These are phyloP conservation scores for Stagonosporopsis chrysanthemi DNA, from an alignment of 2,329 filamentous ascomycete genomes.

Conservation along the genomic window DNA sequence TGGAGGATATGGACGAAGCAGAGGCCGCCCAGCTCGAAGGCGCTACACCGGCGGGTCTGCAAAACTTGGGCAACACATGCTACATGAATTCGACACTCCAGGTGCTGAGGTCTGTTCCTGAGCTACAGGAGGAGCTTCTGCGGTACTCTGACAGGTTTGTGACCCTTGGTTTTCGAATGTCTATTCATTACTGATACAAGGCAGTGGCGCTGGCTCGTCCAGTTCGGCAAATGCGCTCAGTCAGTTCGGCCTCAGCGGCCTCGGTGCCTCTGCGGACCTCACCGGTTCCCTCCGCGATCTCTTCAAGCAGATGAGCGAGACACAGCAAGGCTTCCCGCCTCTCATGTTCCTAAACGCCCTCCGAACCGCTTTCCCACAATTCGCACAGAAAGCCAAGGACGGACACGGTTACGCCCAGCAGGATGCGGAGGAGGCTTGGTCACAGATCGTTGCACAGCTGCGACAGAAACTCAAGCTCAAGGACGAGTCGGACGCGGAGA, in stretches of 20 bases:
- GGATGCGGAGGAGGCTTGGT: conserved; percentile 98
- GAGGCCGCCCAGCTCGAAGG: conserved; percentile 84
- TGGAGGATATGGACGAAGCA: conserved; percentile 97
- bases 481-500: conserved; percentile 52
- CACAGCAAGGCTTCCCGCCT: conserved; percentile 85
- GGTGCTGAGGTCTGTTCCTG: conserved; percentile 84
- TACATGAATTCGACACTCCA: conserved; percentile 99
- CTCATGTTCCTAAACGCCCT: conserved; percentile 82
- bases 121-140: conserved; percentile 80
- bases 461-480: conserved; percentile 77
- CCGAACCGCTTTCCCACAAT: conserved; percentile 84
- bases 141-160: conserved; percentile 62
- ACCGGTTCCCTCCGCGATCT: conserved; percentile 80
- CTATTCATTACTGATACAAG: conserved; percentile 21
- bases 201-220: conserved; percentile 41
- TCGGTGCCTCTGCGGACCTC: conserved; percentile 71
- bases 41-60: conserved; percentile 84
- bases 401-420: conserved; percentile 93
- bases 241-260: conserved; percentile 64
- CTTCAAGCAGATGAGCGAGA: conserved; percentile 88
- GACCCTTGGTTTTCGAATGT: not conserved
- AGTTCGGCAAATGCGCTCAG: conserved; percentile 46
- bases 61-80: conserved; percentile 96
- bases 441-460: conserved; percentile 87
- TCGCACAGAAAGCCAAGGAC: conserved; percentile 85